Conservation (phyloP, 2,329 filamentous ascomycete genomes). For the Grosmannia serpens region DNA sequence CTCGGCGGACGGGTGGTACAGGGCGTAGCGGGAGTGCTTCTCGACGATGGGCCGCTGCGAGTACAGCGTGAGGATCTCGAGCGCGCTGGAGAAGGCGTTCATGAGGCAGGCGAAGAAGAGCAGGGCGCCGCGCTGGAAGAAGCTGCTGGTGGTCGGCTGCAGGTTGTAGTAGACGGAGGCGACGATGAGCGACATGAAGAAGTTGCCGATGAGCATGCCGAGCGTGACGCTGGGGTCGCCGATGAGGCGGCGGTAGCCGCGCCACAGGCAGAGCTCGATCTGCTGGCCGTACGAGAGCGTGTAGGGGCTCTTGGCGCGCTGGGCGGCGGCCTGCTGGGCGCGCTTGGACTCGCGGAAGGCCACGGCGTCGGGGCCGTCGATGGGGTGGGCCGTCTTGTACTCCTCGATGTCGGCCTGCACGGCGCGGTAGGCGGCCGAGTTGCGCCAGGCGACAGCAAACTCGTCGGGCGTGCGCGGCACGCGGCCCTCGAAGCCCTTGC, state of each 20-base stretch:
- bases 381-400: constrained; percentile 41
- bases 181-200: constrained; percentile 65
- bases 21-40: constrained; percentile 77
- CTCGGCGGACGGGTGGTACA: constrained; percentile 83
- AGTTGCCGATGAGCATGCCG: constrained; percentile 59
- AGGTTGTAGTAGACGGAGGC: constrained; percentile 74
- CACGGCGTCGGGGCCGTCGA: constrained; percentile 43
- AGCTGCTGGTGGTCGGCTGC: constrained; percentile 50
- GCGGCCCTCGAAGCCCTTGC: constrained; percentile 42
- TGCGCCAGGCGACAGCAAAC: constrained; percentile 47
- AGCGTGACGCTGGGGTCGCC: constrained; percentile 69
- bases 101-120: constrained; percentile 82
- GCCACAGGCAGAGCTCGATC: constrained; percentile 65
- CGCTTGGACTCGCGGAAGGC: constrained; percentile 43
- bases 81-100: constrained; percentile 70
- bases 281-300: constrained; percentile 71
- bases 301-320: constrained; percentile 64
- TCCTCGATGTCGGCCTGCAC: constrained; percentile 43
- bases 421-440: constrained; percentile 36
- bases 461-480: constrained; percentile 50
- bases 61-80: constrained; percentile 78
- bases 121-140: constrained; percentile 65
- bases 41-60: constrained; percentile 85
- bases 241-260: constrained; percentile 65
- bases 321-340: constrained; percentile 42